Evolutionary conservation across 306 rosid genomes (phyloP), one percentile per base, ranked within the genome.

Genomic region (Quillaja saponaria): DNA sequence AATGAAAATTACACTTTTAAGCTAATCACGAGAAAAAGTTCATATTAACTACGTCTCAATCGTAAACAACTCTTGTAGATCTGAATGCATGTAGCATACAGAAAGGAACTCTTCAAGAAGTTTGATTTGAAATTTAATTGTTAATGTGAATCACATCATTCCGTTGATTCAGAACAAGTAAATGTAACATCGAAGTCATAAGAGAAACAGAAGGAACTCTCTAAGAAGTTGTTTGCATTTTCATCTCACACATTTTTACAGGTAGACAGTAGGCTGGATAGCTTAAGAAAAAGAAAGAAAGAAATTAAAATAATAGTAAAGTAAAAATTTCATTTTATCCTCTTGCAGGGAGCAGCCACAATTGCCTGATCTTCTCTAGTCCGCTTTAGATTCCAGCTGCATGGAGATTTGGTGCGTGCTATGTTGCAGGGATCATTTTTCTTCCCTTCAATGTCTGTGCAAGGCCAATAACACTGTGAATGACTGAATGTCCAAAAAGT

Each of bases 301-400:
- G n/a, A n/a, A 11, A 14, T 6, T 13, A 17, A 56, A 58, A 60
- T 5, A 9, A 13, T 16, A 47, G 42, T 17, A 58, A 46, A 16
- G 8, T 12, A 41, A 65, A 21, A n/a, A 15, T n/a, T 40, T 85
- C 79, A 80, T 69, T 75, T 67, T 56, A 78, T 78, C 74, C 74
- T 80, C 67, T 87, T 87, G 75, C 48, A 81, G 21, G 71, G 80
- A 59, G 79, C 69, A 58, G 78, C 68, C 10, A 47, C 50, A 55
- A 76, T 64, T 46, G 80, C 65, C 21, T 83, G 95, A 8, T 77
- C 84, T 56, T 83, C 94, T 75, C 79, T 78, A 33, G 55, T 46
- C 51, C 85, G 69, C 81, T 80, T 87, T 76, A 66, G 19, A 64
- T 71, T 80, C 58, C 64, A 70, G 65, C 80, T 78, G 81, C 96